Base-by-base conservation (phyloP, 164 flowering plant genomes). In the Dillenia turbinata region DNA sequence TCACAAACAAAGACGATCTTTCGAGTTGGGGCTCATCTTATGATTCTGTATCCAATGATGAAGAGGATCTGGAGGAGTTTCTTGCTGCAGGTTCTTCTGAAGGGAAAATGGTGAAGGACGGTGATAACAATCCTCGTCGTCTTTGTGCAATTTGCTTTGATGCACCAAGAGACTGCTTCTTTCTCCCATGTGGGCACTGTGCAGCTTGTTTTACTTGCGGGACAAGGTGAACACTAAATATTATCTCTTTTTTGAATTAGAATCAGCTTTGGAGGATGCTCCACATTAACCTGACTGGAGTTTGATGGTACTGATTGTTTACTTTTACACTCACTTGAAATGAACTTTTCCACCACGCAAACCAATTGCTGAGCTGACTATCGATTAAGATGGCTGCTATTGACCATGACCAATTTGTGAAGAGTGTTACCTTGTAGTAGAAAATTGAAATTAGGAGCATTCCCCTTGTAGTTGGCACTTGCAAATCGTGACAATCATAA, bases 151-250 rank as follows among this genome's bases (percentile, higher is more conserved):
- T 89, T 50, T 92, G 96, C 70, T 89, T 78, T 59, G 90, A 87
- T 78, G 85, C 88, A 70, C 88, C 88, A 8, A 85, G 90, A 63
- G 91, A 92, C 71, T 78, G 95, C 76, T 92, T 92, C 82, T 92
- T 92, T 76, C 86, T 92, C 69, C 95, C 96, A 10, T 92, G 98
- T 67, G 96, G 98, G 14, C 98, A 89, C 43, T 84, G 84, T 70
- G 91, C 79, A n/a, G 74, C 96, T 26, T 92, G 98, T 79, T 92
- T 80, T 69, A 69, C 71, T 60, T 92, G 98, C 60, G 95, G 87
- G 55, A 73, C 80, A 51, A 85, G 96, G 98, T 86, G 77, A 76
- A 0, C 63, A 50, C 48, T 16, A 9, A 8, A 19, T 19, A 12
- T 24, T 54, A 10, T 10, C 12, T 24, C 33, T 54, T 14, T 33